A percentile compares a stretch with the other conserved stretches of the same genome.
phyloP scores from a whole-genome alignment of 345 rosid genomes.

The Gossypium turneri region DNA sequence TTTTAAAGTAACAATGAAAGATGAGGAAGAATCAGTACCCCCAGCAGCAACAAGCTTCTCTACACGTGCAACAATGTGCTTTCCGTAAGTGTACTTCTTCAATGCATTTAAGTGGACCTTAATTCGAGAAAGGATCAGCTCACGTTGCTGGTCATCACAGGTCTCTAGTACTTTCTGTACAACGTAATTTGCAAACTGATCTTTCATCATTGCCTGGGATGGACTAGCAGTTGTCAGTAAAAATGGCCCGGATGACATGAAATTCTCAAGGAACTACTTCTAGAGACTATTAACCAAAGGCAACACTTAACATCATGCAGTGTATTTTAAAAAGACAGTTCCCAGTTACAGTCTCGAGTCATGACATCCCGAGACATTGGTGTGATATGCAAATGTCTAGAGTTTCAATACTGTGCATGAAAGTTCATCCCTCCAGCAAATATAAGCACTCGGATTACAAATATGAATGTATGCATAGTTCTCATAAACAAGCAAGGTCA shows the following conservation, averaged over 20 bases:
- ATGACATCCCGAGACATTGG: background rate
- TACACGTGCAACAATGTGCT: constrained; percentile 83
- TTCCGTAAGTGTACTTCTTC: constrained; percentile 84
- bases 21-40: constrained; percentile 34
- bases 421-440: background rate
- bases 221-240: background rate
- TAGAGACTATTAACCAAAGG: background rate
- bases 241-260: background rate
- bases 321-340: background rate
- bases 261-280: background rate
- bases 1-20: background rate
- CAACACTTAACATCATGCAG: background rate
- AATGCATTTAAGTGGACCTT: constrained; percentile 71
- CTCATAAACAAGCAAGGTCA: no score
- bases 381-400: background rate
- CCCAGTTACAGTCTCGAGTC: background rate
- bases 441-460: background rate
- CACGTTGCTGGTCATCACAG: constrained; percentile 73
- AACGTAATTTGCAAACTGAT: constrained; percentile 85
- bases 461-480: background rate
- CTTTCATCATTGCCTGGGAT: constrained; percentile 81
- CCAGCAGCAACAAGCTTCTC: constrained; percentile 88
- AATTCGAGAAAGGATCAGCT: constrained; percentile 62
- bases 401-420: background rate
- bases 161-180: constrained; percentile 84